Evolutionary conservation across 768 basidiomycete species (phyloP).

Genomic region (Pleurotus cornucopiae): DNA sequence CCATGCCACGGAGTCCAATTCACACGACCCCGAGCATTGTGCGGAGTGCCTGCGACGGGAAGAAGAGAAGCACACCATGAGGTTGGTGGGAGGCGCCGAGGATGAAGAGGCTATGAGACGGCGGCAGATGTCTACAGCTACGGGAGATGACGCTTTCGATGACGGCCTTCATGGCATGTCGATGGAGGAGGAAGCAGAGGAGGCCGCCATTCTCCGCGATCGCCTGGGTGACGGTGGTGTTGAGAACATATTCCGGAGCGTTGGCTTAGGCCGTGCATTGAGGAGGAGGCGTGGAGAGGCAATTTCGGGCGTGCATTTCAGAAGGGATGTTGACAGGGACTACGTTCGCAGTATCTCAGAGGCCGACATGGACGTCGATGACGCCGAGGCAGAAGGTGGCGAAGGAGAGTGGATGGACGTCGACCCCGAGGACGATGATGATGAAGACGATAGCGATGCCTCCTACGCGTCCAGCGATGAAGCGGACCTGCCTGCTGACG

Average conservation of each 20-base stretch:
- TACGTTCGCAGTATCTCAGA: conserved; percentile 6
- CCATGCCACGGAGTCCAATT: conserved; percentile 11
- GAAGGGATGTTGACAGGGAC: conserved; percentile 1
- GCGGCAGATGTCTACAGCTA: conserved; percentile 9
- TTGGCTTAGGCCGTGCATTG: background rate
- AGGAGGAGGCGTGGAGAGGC: background rate
- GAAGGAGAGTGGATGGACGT: conserved; percentile 17
- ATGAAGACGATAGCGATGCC: conserved; percentile 17
- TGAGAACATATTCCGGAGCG: background rate
- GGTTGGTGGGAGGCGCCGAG: conserved; percentile 7
- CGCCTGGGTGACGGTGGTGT: background rate
- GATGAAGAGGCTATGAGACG: background rate
- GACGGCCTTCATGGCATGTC: conserved; percentile 12
- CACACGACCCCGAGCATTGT: background rate
- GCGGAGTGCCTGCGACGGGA: background rate
- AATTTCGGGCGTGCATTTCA: background rate
- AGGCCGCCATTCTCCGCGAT: background rate
- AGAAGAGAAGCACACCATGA: conserved; percentile 15
- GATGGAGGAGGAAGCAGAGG: conserved; percentile 15
- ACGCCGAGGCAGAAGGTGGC: conserved; percentile 17
- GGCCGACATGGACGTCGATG: conserved; percentile 20
- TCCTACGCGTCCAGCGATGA: conserved; percentile 9
- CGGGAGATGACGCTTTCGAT: conserved; percentile 18
- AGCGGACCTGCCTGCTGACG: conserved; percentile 10
- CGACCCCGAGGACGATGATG: conserved; percentile 14